Percentiles rank a stretch among this genome's conserved stretches.
These are phyloP conservation scores for Calonectria pseudoturangicola DNA, from an alignment of 2,329 filamentous ascomycete genomes.

Conservation along the genomic window DNA sequence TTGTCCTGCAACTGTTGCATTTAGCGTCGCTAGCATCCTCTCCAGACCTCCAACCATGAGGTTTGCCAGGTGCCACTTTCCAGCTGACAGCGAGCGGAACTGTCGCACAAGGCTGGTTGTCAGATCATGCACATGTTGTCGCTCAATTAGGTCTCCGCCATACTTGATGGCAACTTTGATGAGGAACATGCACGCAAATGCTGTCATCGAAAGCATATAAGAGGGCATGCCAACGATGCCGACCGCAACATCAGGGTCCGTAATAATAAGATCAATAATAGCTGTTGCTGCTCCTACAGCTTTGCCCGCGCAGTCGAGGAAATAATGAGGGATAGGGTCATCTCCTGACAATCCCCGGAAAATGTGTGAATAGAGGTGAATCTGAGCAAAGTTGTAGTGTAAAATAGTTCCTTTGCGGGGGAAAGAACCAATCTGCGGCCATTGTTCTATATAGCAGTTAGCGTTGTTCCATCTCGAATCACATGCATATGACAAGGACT, in stretches of 20 bases:
- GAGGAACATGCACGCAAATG: constrained; percentile 71
- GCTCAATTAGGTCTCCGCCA: constrained; percentile 64
- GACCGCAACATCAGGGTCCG: constrained; percentile 64
- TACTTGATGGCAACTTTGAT: constrained; percentile 68
- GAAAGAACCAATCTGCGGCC: constrained; percentile 62
- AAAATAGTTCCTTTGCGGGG: constrained; percentile 63
- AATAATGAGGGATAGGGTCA: constrained; percentile 58
- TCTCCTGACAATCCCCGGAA: constrained; percentile 62
- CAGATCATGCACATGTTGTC: constrained; percentile 61
- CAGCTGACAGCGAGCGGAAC: constrained; percentile 63
- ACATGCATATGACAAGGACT: background rate
- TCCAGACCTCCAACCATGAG: constrained; percentile 69
- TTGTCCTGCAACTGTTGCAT: constrained; percentile 42
- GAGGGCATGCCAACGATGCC: constrained; percentile 67
- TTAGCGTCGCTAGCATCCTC: constrained; percentile 58
- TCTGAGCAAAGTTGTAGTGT: constrained; percentile 65
- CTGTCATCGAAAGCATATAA: constrained; percentile 72
- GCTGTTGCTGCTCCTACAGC: constrained; percentile 63
- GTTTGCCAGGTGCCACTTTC: constrained; percentile 68
- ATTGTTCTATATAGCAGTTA: constrained; percentile 57
- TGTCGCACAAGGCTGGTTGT: constrained; percentile 62
- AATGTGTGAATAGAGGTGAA: constrained; percentile 65
- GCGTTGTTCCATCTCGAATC: rapidly evolving
- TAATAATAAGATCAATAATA: constrained; percentile 66
- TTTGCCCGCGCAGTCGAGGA: constrained; percentile 58